Conservation (phyloP, 805 yeast genomes). For the Lachancea lanzarotensis region DNA sequence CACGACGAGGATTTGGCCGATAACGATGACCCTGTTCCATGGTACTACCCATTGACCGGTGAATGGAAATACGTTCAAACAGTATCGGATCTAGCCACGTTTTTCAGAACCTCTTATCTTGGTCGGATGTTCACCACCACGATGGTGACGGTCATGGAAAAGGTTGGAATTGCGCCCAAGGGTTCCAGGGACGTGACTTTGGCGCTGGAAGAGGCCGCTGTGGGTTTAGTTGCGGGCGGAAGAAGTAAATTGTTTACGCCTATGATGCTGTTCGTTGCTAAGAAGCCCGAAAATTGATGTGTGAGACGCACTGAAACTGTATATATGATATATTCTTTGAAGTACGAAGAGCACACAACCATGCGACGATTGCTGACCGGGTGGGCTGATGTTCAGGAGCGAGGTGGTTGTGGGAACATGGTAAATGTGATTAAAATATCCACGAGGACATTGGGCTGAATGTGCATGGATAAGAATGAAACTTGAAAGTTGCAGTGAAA, state of each 20-base stretch:
- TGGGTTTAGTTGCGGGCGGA: conserved; percentile 92
- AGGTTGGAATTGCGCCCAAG: conserved; percentile 81
- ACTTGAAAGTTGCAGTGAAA: no score
- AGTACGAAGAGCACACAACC: not conserved
- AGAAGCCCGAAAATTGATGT: conserved; percentile 51
- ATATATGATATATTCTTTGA: not conserved
- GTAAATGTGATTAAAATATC: no score
- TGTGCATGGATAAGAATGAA: no score
- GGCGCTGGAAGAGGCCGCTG: conserved; percentile 96
- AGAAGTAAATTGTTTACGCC: conserved; percentile 86
- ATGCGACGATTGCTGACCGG: not conserved
- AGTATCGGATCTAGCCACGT: conserved; percentile 69
- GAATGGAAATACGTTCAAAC: conserved; percentile 85
- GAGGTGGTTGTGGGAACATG: no score
- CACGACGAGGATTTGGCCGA: conserved; percentile 80
- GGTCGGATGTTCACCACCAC: conserved; percentile 86
- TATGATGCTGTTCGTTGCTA: conserved; percentile 89
- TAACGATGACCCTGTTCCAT: conserved; percentile 75
- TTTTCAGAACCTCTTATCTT: conserved; percentile 76
- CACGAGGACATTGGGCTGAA: no score
- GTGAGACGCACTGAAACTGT: not conserved
- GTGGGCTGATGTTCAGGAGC: no score
- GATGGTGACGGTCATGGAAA: conserved; percentile 76
- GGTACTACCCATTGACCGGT: conserved; percentile 97
- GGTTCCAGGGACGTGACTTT: conserved; percentile 85